phyloP scores from a whole-genome alignment of 1,139 yeast species.

The Pichia sp. region DNA sequence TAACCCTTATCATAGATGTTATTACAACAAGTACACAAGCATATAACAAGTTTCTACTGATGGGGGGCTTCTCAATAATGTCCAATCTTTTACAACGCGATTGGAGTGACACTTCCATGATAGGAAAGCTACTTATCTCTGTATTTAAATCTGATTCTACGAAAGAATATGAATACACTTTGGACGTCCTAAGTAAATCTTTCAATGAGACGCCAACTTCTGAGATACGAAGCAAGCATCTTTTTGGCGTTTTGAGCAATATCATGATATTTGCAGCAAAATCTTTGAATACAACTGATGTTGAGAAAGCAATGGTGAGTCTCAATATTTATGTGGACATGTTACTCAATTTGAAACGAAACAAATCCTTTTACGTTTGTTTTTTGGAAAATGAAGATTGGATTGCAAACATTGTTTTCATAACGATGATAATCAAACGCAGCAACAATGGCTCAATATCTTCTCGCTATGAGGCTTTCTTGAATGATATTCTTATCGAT shows the following conservation, averaged over 20 bases:
- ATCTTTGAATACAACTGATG: not conserved
- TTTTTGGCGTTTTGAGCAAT: conserved; percentile 8
- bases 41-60: conserved; percentile 37
- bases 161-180: too few species aligned
- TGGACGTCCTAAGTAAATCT: too few species aligned
- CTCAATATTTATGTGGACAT: conserved; percentile 1
- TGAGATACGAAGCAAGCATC: conserved; percentile 4
- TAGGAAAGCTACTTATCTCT: too few species aligned
- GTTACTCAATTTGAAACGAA: not conserved
- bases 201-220: not conserved
- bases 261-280: conserved; percentile 11
- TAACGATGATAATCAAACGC: conserved; percentile 2
- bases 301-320: not conserved
- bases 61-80: conserved; percentile 50
- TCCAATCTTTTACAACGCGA: conserved; percentile 37
- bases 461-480: too few species aligned
- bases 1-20: conserved; percentile 44
- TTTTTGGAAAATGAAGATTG: conserved; percentile 3
- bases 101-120: too few species aligned
- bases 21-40: conserved; percentile 37
- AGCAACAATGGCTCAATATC: not conserved
- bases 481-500: conserved; percentile 9
- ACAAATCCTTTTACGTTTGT: not conserved
- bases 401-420: conserved; percentile 8
- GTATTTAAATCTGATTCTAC: too few species aligned